Evolutionary conservation across 352 stramenopile species (phyloP).

Genomic region (Phytophthora cryptogea): DNA sequence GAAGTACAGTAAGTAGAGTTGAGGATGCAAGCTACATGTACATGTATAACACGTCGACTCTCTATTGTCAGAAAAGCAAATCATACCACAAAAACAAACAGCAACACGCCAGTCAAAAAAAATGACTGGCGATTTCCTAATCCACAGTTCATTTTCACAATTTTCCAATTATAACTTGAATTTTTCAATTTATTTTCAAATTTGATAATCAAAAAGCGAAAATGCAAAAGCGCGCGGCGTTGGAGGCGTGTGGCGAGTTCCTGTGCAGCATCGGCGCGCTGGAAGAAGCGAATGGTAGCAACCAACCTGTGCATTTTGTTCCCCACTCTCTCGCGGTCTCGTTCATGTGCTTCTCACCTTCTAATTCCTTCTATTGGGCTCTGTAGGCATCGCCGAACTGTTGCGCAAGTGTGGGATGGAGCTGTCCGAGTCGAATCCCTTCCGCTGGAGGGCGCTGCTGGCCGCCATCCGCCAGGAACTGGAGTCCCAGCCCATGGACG

Average conservation of each 20-base stretch:
- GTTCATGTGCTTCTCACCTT: background rate
- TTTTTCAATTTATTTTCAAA: background rate
- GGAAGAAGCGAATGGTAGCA: conserved; percentile 43
- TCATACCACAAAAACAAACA: too few relatives aligned
- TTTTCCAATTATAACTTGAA: too few relatives aligned
- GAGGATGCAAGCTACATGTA: too few relatives aligned
- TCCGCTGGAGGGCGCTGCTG: conserved; percentile 58
- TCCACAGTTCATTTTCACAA: too few relatives aligned
- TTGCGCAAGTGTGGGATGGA: conserved; percentile 50
- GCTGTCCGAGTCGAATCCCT: conserved; percentile 48
- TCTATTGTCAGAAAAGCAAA: too few relatives aligned
- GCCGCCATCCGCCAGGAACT: conserved; percentile 57
- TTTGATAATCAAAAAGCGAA: conserved; percentile 19
- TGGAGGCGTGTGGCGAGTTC: conserved; percentile 62
- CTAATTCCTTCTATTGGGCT: background rate
- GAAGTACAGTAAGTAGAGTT: too few relatives aligned
- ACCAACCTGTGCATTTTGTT: background rate
- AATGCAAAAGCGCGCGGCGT: conserved; percentile 53
- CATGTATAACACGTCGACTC: too few relatives aligned
- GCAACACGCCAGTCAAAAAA: too few relatives aligned
- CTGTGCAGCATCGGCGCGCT: conserved; percentile 50
- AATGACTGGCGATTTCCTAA: too few relatives aligned
- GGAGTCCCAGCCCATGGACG: conserved; percentile 42
- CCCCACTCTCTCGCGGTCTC: background rate
- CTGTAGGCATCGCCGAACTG: conserved; percentile 43